These are phyloP conservation scores for Alloteropsis angusta DNA, from an alignment of 202 grass and related monocot genomes.

Conservation along the genomic window DNA sequence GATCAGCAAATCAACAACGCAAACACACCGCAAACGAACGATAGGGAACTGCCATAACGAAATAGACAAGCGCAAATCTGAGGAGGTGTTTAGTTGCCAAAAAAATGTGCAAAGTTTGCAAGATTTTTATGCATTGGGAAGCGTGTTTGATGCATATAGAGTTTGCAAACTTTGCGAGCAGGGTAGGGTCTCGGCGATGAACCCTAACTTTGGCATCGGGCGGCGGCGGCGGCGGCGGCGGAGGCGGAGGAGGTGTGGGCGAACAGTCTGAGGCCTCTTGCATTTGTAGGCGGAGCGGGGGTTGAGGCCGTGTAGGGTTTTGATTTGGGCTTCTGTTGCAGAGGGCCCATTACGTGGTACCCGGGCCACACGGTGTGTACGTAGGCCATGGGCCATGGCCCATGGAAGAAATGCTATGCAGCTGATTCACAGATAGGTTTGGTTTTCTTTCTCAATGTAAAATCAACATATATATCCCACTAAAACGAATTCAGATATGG, in stretches of 20 bases:
- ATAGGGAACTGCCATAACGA: background rate
- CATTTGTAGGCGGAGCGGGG: slow-evolving; percentile 28
- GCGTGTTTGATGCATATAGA: too few species aligned
- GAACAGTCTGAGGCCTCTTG: background rate
- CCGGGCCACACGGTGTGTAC: background rate
- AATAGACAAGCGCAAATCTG: background rate
- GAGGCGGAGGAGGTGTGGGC: background rate
- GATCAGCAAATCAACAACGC: background rate
- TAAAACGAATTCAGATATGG: too few species aligned
- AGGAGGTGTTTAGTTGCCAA: too few species aligned
- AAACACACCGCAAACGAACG: background rate
- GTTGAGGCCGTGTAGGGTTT: background rate
- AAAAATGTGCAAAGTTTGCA: too few species aligned
- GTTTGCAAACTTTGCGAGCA: too few species aligned
- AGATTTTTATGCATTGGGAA: too few species aligned
- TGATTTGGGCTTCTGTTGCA: background rate
- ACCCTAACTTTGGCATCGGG: background rate
- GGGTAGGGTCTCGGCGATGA: too few species aligned
- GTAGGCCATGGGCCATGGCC: background rate
- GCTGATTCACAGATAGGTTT: background rate
- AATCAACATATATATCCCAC: too few species aligned
- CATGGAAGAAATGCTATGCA: background rate
- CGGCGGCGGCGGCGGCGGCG: too few species aligned
- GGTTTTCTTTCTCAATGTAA: background rate
- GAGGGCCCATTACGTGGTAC: background rate